These are phyloP conservation scores for Nothophaeocryptopus gaeumannii DNA, from an alignment of 2,329 filamentous ascomycete genomes.

Conservation along the genomic window DNA sequence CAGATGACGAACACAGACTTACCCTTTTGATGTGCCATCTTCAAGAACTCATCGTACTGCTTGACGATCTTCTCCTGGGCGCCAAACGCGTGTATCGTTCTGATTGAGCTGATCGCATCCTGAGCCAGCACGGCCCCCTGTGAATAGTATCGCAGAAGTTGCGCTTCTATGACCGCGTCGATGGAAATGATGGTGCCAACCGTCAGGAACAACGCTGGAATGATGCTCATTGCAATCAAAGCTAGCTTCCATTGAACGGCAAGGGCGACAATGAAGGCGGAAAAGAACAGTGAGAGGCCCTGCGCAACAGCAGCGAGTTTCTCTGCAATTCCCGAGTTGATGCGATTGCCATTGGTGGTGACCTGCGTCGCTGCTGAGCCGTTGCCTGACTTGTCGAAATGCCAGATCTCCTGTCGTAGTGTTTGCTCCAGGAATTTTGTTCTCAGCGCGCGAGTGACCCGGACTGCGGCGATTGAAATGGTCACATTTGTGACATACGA, in stretches of 20 bases:
- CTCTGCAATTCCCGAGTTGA: conserved; percentile 43
- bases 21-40: conserved; percentile 44
- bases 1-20: conserved; percentile 26
- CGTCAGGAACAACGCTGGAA: conserved; percentile 44
- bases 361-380: conserved; percentile 43
- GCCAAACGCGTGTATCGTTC: conserved; percentile 52
- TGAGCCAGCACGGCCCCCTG: conserved; percentile 49
- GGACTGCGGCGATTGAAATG: conserved; percentile 51
- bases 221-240: conserved; percentile 46
- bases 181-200: conserved; percentile 35
- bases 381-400: conserved; percentile 58
- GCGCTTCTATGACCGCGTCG: conserved; percentile 37
- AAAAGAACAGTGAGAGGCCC: conserved; percentile 39
- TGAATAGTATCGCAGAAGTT: conserved; percentile 40
- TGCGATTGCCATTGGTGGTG: conserved; percentile 35
- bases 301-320: conserved; percentile 38
- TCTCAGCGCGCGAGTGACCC: conserved; percentile 51
- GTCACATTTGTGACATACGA: conserved; percentile 53
- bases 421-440: conserved; percentile 63
- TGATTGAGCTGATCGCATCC: conserved; percentile 51
- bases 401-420: conserved; percentile 64
- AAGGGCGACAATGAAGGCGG: conserved; percentile 42
- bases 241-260: conserved; percentile 45
- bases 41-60: conserved; percentile 45
- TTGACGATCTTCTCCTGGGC: conserved; percentile 42